Evolutionary conservation across 1,284 basidiomycete species (phyloP), one percentile per base, ranked within the genome.

Genomic region (Marasmius tenuissimus): DNA sequence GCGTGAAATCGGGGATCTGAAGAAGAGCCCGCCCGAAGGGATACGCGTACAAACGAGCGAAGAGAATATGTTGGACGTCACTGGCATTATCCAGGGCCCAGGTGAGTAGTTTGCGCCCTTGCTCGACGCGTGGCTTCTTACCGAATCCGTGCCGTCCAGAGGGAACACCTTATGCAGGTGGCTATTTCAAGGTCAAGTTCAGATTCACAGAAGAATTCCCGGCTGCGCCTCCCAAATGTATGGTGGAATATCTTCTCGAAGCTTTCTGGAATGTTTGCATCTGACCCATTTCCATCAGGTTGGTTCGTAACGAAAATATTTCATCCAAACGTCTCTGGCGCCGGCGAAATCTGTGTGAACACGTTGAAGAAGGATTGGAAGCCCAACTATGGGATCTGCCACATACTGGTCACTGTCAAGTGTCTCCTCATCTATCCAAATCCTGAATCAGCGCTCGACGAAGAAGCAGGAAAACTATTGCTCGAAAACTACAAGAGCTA

Each of bases 331-430:
- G 94, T 98, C 34, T 96, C 94, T 0, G 83, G 86, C 35, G 73
- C 84, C 0, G 96, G 96, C 37, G 96, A 97, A 75, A 98, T 98
- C 68, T 98, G 96, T 75, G 96, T 98, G 10, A 96, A 96, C 76
- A 98, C 95, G 4, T 80, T 98, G 34, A 98, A 98, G 81, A 98
- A 97, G 76, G 94, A 96, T 70, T 98, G 96, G 96, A 89, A 94
- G 73, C 85, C 91, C 18, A 85, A 88, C n/a, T 96, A 94, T 68
- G 96, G 95, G 33, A 93, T 98, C 40, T 87, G 81, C 4, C 92
- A 97, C 72, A 97, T 97, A 61, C 82, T 97, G 9, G 89, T 94
- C 71, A 95, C 93, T 40, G 89, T 97, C 68, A 96, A 96, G 74
- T 97, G 96, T 71, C 85, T 98, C 38, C 84, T 98, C 65, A 97